A percentile compares a stretch with the other conserved stretches of the same genome.
These are phyloP conservation scores for Erysiphe pulchra DNA, from an alignment of 2,329 filamentous ascomycete species.

Conservation along the genomic window DNA sequence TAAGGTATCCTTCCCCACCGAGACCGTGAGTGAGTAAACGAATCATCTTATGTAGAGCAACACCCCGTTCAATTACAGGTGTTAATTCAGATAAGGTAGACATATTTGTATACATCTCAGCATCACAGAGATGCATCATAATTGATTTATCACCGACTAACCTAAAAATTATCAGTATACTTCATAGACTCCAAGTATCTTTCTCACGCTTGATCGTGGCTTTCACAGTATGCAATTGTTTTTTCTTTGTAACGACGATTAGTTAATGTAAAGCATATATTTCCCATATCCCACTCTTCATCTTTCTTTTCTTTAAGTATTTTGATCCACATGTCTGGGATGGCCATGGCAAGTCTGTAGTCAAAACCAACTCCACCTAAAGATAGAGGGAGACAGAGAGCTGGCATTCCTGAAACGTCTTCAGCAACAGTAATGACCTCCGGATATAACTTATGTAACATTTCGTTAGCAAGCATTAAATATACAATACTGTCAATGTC, in stretches of 20 bases:
- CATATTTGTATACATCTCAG: constrained; percentile 96
- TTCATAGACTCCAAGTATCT: background rate
- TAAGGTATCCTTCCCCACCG: constrained; percentile 89
- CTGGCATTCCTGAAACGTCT: constrained; percentile 95
- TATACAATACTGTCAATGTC: constrained; percentile 90
- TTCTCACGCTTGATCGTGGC: constrained; percentile 83
- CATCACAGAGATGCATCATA: constrained; percentile 96
- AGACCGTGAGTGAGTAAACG: constrained; percentile 74
- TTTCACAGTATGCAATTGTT: constrained; percentile 93
- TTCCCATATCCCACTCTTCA: constrained; percentile 63
- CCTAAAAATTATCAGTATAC: constrained; percentile 20
- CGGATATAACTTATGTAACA: constrained; percentile 79
- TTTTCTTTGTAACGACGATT: constrained; percentile 92
- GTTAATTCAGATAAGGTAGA: constrained; percentile 65
- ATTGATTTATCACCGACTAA: constrained; percentile 90
- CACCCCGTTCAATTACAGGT: constrained; percentile 65
- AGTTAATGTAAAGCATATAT: constrained; percentile 64
- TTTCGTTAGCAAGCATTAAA: constrained; percentile 86
- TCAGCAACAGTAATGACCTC: constrained; percentile 79
- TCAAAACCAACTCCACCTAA: constrained; percentile 89
- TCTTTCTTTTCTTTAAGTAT: constrained; percentile 84
- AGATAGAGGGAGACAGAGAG: constrained; percentile 64
- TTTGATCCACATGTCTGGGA: constrained; percentile 99
- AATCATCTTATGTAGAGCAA: constrained; percentile 94
- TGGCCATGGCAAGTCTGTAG: constrained; percentile 89